These are phyloP conservation scores for Trichocomaceae sp. DNA, from an alignment of 2,329 filamentous ascomycete genomes.

Conservation along the genomic window DNA sequence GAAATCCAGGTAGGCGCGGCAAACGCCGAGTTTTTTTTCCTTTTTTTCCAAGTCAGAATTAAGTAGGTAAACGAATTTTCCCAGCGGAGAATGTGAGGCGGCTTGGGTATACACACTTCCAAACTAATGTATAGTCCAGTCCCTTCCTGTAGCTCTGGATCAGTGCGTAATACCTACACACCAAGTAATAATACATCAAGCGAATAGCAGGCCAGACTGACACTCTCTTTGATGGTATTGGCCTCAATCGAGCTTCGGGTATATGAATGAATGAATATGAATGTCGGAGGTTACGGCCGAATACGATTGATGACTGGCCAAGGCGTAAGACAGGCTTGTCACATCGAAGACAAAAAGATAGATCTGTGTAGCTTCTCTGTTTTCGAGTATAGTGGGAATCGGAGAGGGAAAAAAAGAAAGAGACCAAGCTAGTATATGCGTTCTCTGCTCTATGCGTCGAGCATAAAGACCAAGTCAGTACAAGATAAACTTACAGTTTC, in stretches of 20 bases:
- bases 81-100: neutral
- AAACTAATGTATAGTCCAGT: neutral
- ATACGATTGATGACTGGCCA: neutral
- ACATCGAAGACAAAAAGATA: neutral
- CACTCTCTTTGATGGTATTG: neutral
- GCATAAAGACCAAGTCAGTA: neutral
- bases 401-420: neutral
- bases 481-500: neutral
- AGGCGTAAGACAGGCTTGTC: neutral
- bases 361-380: neutral
- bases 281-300: neutral
- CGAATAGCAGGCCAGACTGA: neutral
- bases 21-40: neutral
- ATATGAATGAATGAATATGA: neutral
- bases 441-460: neutral
- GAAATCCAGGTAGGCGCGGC: neutral
- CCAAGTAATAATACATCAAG: neutral
- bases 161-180: conserved; percentile 1
- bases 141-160: neutral
- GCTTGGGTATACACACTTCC: conserved; percentile 6
- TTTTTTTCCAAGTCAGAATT: neutral
- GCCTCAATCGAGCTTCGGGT: neutral
- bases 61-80: conserved; percentile 1
- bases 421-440: neutral
- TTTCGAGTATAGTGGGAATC: neutral